Base-by-base conservation (phyloP, 1,139 yeast species). In the Pichia sp. region DNA sequence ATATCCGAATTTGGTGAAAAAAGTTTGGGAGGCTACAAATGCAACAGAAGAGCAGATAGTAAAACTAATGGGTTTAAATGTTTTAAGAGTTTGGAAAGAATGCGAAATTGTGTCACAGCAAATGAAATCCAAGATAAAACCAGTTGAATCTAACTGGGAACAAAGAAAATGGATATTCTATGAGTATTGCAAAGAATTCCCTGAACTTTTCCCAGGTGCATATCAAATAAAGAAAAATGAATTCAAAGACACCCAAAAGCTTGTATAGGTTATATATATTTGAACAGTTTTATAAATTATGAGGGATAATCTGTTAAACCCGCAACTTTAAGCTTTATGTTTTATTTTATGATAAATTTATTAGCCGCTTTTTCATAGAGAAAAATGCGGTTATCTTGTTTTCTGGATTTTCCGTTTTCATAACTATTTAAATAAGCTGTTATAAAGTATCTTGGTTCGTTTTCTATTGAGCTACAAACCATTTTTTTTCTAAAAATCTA, bases 11-110 rank as follows among this genome's bases (percentile, higher is more conserved):
- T 59, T 75, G 42, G 55, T 75, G 29, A 63, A 63, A 46, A 62
- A 55, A 42, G 65, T 71, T 23, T 71, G 74, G 73, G 62, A 63
- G 36, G 56, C 35, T 2, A 58, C 65, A 0, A 61, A 63, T 34
- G 77, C 77, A 2, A 55, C 68, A 0, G 74, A 72, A 36, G 70
- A 66, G 28, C 64, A 74, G 31, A 65, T 74, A 30, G 54, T 64
- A 2, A 68, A 67, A 43, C 52, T 73, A 27, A 71, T 73, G 73
- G 79, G 79, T 0, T 62, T 68, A 37, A 75, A 75, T 52, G 67
- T 72, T 6, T 50, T 74, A 37, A 61, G 80, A 46, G 78, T 73
- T 1, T 75, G 80, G 79, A 64, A 63, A 43, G 67, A 65, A 35
- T 64, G 66, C 46, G 80, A 74, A 53, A 45, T 54, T 7, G 62